phyloP scores from a whole-genome alignment of 768 basidiomycete species.

The Kwoniella mangroviensis region DNA sequence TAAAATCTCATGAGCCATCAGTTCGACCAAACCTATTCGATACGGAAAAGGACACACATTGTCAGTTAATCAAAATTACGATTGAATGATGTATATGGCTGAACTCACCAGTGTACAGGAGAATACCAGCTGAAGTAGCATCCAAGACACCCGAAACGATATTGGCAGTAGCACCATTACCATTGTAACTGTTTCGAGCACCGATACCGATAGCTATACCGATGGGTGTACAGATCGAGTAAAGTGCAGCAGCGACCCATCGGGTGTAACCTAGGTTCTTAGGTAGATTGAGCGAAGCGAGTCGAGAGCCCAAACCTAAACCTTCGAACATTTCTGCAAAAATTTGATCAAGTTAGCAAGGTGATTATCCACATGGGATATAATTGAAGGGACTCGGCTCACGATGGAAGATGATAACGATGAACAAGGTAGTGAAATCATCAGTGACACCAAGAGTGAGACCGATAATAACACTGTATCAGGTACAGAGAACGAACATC shows the following conservation, averaged over 20 bases:
- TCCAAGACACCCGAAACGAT: conserved; percentile 87
- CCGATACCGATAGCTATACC: conserved; percentile 79
- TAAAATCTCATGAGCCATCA: conserved; percentile 92
- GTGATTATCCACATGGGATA: not conserved
- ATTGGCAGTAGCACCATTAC: conserved; percentile 71
- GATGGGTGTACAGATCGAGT: conserved; percentile 64
- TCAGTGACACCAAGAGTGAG: conserved; percentile 88
- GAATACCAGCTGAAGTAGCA: conserved; percentile 80
- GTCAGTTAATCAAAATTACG: not conserved
- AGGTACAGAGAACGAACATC: not conserved
- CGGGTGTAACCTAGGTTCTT: conserved; percentile 37
- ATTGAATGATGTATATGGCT: conserved; percentile 63
- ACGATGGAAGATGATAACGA: conserved; percentile 93
- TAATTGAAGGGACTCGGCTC: not conserved
- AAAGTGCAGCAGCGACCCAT: conserved; percentile 49
- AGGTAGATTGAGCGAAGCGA: conserved; percentile 70
- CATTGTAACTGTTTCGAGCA: conserved; percentile 74
- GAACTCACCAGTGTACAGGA: conserved; percentile 62
- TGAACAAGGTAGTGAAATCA: conserved; percentile 80
- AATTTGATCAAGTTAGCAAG: not conserved
- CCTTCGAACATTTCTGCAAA: conserved; percentile 86
- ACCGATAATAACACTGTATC: conserved; percentile 75
- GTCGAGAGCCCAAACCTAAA: conserved; percentile 85
- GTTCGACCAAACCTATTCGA: conserved; percentile 57
- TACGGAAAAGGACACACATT: too few species aligned